phyloP scores from a whole-genome alignment of 2,329 filamentous ascomycete species.

The Cercospora sp. region DNA sequence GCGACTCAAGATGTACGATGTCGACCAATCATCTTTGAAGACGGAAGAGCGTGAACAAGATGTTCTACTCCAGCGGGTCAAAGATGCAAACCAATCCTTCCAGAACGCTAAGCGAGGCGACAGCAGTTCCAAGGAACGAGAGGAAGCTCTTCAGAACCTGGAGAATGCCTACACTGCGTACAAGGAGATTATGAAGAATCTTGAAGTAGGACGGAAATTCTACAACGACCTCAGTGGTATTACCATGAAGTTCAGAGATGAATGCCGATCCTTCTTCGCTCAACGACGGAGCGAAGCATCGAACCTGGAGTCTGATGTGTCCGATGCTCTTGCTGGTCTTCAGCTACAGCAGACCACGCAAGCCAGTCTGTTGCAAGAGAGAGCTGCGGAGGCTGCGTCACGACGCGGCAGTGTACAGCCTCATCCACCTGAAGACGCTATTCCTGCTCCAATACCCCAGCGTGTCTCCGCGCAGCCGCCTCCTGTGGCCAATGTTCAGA shows the following conservation, averaged over 20 bases:
- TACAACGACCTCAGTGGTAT: constrained; percentile 95
- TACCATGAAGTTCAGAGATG: constrained; percentile 80
- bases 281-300: constrained; percentile 78
- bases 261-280: constrained; percentile 74
- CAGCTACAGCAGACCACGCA: constrained; percentile 49
- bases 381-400: constrained; percentile 32
- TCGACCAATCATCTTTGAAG: constrained; percentile 70
- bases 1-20: constrained; percentile 77
- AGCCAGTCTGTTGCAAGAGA: constrained; percentile 42
- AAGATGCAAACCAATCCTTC: constrained; percentile 77
- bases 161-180: constrained; percentile 95
- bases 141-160: constrained; percentile 80
- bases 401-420: constrained; percentile 28
- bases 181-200: constrained; percentile 89
- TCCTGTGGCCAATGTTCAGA: constrained; percentile 30
- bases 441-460: constrained; percentile 56
- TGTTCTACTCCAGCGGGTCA: constrained; percentile 65
- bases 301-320: constrained; percentile 68
- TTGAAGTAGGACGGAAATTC: constrained; percentile 90
- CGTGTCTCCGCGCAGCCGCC: constrained; percentile 39
- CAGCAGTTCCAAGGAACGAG: constrained; percentile 69
- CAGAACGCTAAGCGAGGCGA: constrained; percentile 69
- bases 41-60: constrained; percentile 77
- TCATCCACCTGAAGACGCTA: constrained; percentile 38
- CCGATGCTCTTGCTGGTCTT: constrained; percentile 61